Percentiles rank a stretch among this genome's conserved stretches.
These are phyloP conservation scores for Globisporangium abappressorium DNA, from an alignment of 352 stramenopile genomes.

Conservation along the genomic window DNA sequence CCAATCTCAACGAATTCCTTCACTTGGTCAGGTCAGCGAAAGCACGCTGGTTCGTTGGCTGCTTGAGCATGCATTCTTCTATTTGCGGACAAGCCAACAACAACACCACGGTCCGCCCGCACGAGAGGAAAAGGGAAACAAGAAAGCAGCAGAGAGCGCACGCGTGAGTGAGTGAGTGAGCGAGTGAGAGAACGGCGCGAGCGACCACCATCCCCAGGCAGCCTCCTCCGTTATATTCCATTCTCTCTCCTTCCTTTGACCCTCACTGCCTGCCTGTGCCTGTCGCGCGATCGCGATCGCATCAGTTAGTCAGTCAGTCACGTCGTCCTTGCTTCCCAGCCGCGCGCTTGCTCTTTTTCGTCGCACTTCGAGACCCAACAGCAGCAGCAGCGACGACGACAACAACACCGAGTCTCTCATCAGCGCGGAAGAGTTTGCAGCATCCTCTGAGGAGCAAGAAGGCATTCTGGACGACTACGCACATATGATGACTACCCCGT, in stretches of 20 bases:
- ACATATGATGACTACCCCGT: constrained; percentile 14
- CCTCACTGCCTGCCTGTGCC: neutral
- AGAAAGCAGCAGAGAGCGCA: neutral
- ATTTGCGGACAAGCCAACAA: neutral
- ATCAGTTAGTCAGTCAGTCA: constrained; percentile 4
- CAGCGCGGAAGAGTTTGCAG: constrained; percentile 5
- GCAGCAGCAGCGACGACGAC: neutral
- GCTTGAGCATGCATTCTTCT: constrained; percentile 2
- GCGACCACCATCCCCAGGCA: neutral
- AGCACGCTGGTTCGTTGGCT: neutral
- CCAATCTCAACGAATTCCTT: neutral
- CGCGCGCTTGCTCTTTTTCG: constrained; percentile 5
- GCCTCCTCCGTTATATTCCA: neutral
- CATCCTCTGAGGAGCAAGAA: neutral
- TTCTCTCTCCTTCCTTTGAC: neutral
- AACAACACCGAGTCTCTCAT: constrained; percentile 4
- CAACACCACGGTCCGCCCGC: neutral
- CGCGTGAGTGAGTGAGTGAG: neutral
- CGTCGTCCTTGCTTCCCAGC: neutral
- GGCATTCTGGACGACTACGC: neutral
- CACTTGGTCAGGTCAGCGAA: too few species aligned
- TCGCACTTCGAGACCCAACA: neutral
- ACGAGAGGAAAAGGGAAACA: neutral
- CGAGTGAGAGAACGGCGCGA: neutral
- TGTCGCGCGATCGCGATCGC: neutral